phyloP scores from a whole-genome alignment of 1,284 basidiomycete genomes.

The Pseudozyma pruni region DNA sequence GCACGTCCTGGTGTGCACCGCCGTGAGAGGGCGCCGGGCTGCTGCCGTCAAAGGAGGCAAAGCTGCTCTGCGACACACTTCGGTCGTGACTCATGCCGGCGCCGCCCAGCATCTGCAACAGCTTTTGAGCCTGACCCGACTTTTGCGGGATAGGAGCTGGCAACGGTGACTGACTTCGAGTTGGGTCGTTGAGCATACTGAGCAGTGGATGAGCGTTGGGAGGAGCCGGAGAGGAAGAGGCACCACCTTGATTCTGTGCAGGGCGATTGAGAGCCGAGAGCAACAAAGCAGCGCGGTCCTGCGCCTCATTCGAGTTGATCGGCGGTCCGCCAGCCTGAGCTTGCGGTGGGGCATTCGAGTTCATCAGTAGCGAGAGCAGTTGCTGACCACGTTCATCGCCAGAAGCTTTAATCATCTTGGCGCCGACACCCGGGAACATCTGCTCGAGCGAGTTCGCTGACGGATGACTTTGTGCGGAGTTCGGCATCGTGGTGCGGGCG shows the following conservation, averaged over 20 bases:
- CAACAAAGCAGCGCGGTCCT: slow-evolving; percentile 30
- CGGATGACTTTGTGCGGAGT: slow-evolving; percentile 2
- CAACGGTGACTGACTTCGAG: slow-evolving; percentile 52
- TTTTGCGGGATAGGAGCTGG: slow-evolving; percentile 56
- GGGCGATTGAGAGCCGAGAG: slow-evolving; percentile 39
- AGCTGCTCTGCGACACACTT: slow-evolving; percentile 37
- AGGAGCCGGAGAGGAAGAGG: slow-evolving; percentile 1
- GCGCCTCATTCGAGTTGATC: slow-evolving; percentile 11
- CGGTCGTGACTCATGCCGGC: slow-evolving; percentile 31
- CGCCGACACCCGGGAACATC: slow-evolving; percentile 40
- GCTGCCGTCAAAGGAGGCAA: slow-evolving; percentile 27
- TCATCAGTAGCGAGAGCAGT: slow-evolving; percentile 46
- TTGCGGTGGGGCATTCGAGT: slow-evolving; percentile 16
- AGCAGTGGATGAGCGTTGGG: slow-evolving; percentile 27
- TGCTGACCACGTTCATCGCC: slow-evolving; percentile 51
- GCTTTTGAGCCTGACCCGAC: slow-evolving; percentile 48
- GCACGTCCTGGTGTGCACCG: slow-evolving; percentile 17
- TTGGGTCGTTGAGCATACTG: slow-evolving; percentile 39
- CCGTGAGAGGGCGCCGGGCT: slow-evolving; percentile 7
- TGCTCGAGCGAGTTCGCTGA: slow-evolving; percentile 10
- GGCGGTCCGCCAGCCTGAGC: slow-evolving; percentile 5
- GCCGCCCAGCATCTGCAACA: slow-evolving; percentile 58
- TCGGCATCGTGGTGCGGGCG: slow-evolving; percentile 4
- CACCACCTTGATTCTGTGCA: background rate
- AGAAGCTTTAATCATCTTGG: slow-evolving; percentile 46